Evolutionary conservation across 2,329 filamentous ascomycete species (phyloP).

Genomic region (Alternaria tenuissima): DNA sequence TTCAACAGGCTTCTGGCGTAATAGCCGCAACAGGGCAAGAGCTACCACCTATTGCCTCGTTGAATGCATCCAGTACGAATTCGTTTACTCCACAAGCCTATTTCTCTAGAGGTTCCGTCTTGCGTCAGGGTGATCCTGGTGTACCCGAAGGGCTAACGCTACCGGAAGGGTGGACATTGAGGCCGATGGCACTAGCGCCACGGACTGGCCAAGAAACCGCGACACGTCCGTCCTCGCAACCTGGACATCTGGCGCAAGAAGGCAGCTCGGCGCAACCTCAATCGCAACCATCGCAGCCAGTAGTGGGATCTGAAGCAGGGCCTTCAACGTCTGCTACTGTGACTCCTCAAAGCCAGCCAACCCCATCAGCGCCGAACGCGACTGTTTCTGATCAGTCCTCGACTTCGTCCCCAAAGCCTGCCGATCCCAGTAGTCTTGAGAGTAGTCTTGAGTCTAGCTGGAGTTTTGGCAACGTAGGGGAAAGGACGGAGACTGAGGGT

Average conservation of each 20-base stretch:
- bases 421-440: constrained; percentile 42
- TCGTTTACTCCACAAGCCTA: constrained; percentile 44
- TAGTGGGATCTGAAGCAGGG: constrained; percentile 1
- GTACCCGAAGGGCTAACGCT: constrained; percentile 48
- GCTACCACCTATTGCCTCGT: constrained; percentile 33
- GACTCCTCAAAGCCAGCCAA: constrained; percentile 14
- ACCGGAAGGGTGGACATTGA: constrained; percentile 49
- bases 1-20: constrained; percentile 42
- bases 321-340: constrained; percentile 11
- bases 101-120: constrained; percentile 40
- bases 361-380: constrained; percentile 8
- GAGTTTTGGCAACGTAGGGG: constrained; percentile 45
- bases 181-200: constrained; percentile 41
- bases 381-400: constrained; percentile 13
- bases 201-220: constrained; percentile 24
- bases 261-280: background rate
- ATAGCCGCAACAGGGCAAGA: constrained; percentile 34
- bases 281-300: constrained; percentile 1
- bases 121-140: constrained; percentile 47
- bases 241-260: constrained; percentile 14
- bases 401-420: constrained; percentile 32
- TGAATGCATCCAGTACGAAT: constrained; percentile 29
- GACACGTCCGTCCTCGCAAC: constrained; percentile 10
- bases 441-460: constrained; percentile 48
- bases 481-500: constrained; percentile 36